These are phyloP conservation scores for Discostella pseudostelligera DNA, from an alignment of 108 stramenopile species.

Conservation along the genomic window DNA sequence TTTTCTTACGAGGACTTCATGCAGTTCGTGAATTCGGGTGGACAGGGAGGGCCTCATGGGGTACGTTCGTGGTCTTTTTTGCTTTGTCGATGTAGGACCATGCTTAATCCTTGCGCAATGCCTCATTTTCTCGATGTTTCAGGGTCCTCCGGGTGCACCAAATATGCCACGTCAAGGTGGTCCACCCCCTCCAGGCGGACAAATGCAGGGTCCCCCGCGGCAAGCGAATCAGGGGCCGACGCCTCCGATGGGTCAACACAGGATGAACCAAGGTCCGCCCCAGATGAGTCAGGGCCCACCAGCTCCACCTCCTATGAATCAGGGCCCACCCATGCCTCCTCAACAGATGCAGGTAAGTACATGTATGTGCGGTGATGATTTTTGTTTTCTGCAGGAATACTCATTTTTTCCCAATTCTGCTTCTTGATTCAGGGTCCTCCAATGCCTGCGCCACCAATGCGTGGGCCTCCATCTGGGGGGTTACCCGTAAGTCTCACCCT, in stretches of 20 bases:
- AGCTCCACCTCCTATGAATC: slow-evolving; percentile 6
- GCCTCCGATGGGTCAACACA: no score
- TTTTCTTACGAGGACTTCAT: slow-evolving; percentile 91
- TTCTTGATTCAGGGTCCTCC: not conserved
- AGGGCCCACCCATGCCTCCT: slow-evolving; percentile 1
- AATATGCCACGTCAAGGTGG: no score
- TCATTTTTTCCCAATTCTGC: not conserved
- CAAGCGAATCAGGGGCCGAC: no score
- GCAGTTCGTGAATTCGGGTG: slow-evolving; percentile 56
- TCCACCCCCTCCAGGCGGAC: no score
- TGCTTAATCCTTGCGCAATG: no score
- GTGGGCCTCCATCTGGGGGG: not conserved
- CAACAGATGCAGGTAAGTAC: slow-evolving; percentile 8
- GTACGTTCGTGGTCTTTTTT: not conserved
- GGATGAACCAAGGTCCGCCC: slow-evolving; percentile 2
- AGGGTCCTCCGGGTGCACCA: no score
- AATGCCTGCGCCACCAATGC: not conserved
- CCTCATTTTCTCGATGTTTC: no score
- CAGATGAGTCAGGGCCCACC: not conserved
- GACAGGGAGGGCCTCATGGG: slow-evolving; percentile 29
- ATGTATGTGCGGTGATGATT: not conserved
- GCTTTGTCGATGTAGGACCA: not conserved
- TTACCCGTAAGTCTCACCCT: not conserved
- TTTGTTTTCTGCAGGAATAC: not conserved
- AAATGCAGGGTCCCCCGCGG: no score